phyloP scores from a whole-genome alignment of 176 grass and related monocot genomes.

The Typha latifolia region DNA sequence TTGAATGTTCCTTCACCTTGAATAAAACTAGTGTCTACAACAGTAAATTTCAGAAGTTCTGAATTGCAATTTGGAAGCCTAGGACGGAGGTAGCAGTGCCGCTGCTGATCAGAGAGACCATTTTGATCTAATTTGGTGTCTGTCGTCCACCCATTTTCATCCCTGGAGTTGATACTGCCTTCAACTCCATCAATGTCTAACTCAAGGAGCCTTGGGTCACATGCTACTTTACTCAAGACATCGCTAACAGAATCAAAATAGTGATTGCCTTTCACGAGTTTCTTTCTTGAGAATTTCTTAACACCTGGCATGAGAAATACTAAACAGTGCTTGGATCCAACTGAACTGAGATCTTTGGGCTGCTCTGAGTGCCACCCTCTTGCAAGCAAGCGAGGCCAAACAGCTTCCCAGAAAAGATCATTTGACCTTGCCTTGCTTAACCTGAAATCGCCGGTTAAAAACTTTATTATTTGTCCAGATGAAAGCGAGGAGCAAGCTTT shows the following conservation, averaged over 20 bases:
- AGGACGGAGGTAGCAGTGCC: conserved; percentile 26
- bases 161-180: conserved; percentile 21
- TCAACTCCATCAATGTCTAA: conserved; percentile 40
- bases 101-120: conserved; percentile 30
- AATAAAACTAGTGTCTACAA: conserved; percentile 84
- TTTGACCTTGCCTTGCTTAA: conserved; percentile 91
- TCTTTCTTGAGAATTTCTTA: conserved; percentile 71
- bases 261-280: conserved; percentile 82
- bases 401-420: conserved; percentile 99
- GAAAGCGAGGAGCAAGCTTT: conserved; percentile 82
- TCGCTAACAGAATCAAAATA: conserved; percentile 98
- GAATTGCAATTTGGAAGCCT: conserved; percentile 40
- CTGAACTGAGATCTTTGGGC: conserved; percentile 41
- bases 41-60: conserved; percentile 86
- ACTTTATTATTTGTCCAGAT: conserved; percentile 67
- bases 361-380: conserved; percentile 87
- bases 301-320: conserved; percentile 80
- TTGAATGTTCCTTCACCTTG: conserved; percentile 68
- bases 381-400: conserved; percentile 86
- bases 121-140: conserved; percentile 29
- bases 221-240: conserved; percentile 91
- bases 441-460: conserved; percentile 92
- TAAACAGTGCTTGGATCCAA: conserved; percentile 47
- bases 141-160: conserved; percentile 47
- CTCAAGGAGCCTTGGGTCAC: conserved; percentile 54